These are phyloP conservation scores for Aspergillus pseudonomiae DNA, from an alignment of 2,329 filamentous ascomycete genomes.

Conservation along the genomic window DNA sequence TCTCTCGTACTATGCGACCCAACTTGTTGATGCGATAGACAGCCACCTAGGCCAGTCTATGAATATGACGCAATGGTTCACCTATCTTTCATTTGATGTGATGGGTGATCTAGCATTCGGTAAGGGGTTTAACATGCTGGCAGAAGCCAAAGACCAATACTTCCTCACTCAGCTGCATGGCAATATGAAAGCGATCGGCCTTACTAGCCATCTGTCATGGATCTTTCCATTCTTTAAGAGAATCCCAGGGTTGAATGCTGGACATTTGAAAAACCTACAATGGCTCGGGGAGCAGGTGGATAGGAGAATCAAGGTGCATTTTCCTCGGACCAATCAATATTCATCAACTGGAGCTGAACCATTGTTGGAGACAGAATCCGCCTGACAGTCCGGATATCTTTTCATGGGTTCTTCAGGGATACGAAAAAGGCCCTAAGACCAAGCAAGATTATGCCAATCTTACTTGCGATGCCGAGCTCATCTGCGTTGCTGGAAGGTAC, in stretches of 20 bases:
- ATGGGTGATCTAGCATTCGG: conserved; percentile 45
- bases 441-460: conserved; percentile 14
- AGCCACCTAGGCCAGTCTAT: conserved; percentile 10
- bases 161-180: conserved; percentile 22
- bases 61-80: conserved; percentile 25
- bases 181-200: conserved; percentile 21
- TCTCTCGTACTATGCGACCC: background rate
- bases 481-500: conserved; percentile 32
- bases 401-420: conserved; percentile 17
- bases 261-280: conserved; percentile 15
- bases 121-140: conserved; percentile 41
- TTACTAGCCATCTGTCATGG: conserved; percentile 27
- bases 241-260: conserved; percentile 19
- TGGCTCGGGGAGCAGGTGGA: background rate
- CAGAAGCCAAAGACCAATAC: conserved; percentile 21
- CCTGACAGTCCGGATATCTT: conserved; percentile 21
- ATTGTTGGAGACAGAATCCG: conserved; percentile 10
- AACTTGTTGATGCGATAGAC: conserved; percentile 14
- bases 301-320: background rate
- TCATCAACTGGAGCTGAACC: too few relatives aligned
- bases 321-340: too few relatives aligned
- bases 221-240: conserved; percentile 25
- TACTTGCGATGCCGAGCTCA: conserved; percentile 23
- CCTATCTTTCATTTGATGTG: conserved; percentile 29
- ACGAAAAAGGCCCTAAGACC: conserved; percentile 13